Evolutionary conservation across 2,329 filamentous ascomycete species (phyloP), one percentile per base, ranked within the genome.

Genomic region (Sclerotiophoma versabilis): DNA sequence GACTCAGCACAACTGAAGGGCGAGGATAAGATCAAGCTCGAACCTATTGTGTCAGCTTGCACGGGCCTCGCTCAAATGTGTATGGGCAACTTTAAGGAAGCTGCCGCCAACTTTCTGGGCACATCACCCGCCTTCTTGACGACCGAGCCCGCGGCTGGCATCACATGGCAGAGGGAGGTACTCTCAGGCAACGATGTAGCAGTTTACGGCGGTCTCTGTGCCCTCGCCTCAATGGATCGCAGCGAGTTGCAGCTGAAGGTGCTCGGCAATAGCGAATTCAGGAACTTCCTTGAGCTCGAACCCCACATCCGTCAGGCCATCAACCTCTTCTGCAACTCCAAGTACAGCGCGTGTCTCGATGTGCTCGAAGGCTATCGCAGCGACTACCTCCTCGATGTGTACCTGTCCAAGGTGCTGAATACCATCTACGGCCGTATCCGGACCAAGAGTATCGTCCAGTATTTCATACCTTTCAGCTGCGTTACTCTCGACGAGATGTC

Each of bases 281-380:
- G 95, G 46, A 86, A 84, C 38, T 96, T 95, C 71, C 84, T 99
- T 12, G 95, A 98, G 73, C 83, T 96, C 0, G 95, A 98, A 75
- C 92, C 93, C 3, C 93, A 98, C 68, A 90, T 99, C 58, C 90
- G 95, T 60, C 93, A 93, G 54, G 93, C 95, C 11, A 90, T 99
- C 64, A 86, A 85, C 7, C 88, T 91, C 71, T 99, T 97, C 77
- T 91, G 93, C 65, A 92, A 90, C 63, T 92, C 91, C 57, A 91
- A 96, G 66, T 99, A 97, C 75, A 89, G 90, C 9, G 84, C 85
- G 36, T 98, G 93, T 73, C 81, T 99, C 37, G 83, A 87, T 39
- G 91, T 93, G 29, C 83, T 99, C 0, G 90, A 95, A 67, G 84
- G 86, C 5, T 93, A 95, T 74, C 87, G 87, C 43, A 79, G 86